A percentile compares a stretch with the other conserved stretches of the same genome.
Evolutionary conservation across 1,284 basidiomycete genomes (phyloP).

Genomic region (Austroboletus novae-zelandiae): DNA sequence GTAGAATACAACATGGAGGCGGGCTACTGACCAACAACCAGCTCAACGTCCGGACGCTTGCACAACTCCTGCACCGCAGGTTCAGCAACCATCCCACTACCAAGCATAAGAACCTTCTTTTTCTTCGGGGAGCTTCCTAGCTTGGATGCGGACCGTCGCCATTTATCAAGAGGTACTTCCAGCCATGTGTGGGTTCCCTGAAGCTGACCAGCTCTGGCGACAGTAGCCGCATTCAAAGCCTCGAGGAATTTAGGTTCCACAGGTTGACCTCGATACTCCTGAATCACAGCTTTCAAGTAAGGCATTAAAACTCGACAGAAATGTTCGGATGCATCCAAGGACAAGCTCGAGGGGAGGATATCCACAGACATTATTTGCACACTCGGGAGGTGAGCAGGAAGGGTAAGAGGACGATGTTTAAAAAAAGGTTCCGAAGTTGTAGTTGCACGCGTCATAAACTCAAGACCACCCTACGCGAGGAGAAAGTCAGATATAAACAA

Average conservation of each 20-base stretch:
- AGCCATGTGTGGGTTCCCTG: conserved; percentile 60
- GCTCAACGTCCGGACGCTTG: conserved; percentile 53
- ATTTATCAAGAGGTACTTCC: conserved; percentile 47
- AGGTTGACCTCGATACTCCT: conserved; percentile 32
- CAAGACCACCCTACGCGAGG: conserved; percentile 66
- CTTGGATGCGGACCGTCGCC: conserved; percentile 25
- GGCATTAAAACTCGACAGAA: conserved; percentile 70
- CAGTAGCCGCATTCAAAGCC: conserved; percentile 66
- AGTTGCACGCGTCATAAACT: conserved; percentile 74
- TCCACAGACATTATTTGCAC: conserved; percentile 85
- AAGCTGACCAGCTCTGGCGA: conserved; percentile 63
- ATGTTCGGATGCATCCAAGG: conserved; percentile 74
- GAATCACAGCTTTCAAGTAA: conserved; percentile 64
- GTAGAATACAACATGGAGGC: conserved; percentile 3
- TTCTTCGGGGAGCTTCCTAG: conserved; percentile 33
- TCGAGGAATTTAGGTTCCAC: conserved; percentile 29
- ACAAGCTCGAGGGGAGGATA: conserved; percentile 82
- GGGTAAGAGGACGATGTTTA: conserved; percentile 42
- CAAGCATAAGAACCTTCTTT: conserved; percentile 79
- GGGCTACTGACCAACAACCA: conserved; percentile 68
- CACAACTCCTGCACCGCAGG: conserved; percentile 78
- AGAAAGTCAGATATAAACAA: neutral
- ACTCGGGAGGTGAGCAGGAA: conserved; percentile 47
- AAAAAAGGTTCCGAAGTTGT: conserved; percentile 79
- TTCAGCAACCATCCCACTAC: conserved; percentile 89